Percentiles rank a stretch among this genome's conserved stretches.
phyloP scores from a whole-genome alignment of 257 asterid species.

The Solanum sejunctum region DNA sequence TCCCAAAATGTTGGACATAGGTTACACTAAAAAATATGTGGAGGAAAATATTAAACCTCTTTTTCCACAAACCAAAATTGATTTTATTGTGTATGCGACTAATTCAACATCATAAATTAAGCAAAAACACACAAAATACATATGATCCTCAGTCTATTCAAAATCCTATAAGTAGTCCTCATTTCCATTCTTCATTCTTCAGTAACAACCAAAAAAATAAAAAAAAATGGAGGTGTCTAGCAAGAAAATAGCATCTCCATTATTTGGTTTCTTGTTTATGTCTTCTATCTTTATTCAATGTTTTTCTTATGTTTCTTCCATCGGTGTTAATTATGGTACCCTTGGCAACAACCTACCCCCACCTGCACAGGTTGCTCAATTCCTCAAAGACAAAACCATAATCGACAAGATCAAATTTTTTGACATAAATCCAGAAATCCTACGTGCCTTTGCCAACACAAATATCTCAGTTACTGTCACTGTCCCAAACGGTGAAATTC shows the following conservation, averaged over 20 bases:
- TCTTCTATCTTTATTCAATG: slow-evolving; percentile 7
- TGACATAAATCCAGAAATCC: slow-evolving; percentile 72
- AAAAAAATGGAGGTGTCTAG: slow-evolving; percentile 10
- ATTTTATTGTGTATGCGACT: slow-evolving; percentile 20
- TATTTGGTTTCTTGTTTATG: slow-evolving; percentile 14
- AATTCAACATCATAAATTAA: not conserved
- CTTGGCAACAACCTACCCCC: slow-evolving; percentile 84
- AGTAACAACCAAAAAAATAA: not conserved
- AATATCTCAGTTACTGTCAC: slow-evolving; percentile 70
- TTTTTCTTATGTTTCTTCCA: slow-evolving; percentile 24
- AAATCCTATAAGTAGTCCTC: not conserved
- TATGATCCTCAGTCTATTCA: not conserved
- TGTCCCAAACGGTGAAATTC: slow-evolving; percentile 75
- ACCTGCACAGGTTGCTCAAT: slow-evolving; percentile 61
- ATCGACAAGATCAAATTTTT: slow-evolving; percentile 72
- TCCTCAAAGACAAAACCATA: slow-evolving; percentile 49
- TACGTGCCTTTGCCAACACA: slow-evolving; percentile 68
- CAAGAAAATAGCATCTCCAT: not conserved
- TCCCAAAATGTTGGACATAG: slow-evolving; percentile 32
- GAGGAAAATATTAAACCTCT: slow-evolving; percentile 44
- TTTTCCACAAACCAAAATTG: slow-evolving; percentile 47
- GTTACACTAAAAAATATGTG: slow-evolving; percentile 40
- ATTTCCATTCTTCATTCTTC: not conserved
- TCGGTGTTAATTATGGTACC: slow-evolving; percentile 93
- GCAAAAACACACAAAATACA: not conserved